phyloP scores from a whole-genome alignment of 805 yeast species.

The Saccharomycopsis olivae region DNA sequence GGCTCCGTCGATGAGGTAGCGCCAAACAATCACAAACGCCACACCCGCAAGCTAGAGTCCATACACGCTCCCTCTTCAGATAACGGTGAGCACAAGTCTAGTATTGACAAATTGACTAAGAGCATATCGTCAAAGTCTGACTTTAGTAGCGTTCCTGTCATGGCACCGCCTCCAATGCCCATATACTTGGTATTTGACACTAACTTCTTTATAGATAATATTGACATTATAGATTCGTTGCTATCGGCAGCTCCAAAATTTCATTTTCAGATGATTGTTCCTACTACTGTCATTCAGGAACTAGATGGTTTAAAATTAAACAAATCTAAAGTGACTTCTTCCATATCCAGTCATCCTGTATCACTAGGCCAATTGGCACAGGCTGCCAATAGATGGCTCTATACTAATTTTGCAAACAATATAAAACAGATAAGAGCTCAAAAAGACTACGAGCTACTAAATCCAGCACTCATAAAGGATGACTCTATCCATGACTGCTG shows the following conservation, averaged over 20 bases:
- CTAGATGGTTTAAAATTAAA: constrained; percentile 72
- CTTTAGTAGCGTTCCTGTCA: too few relatives aligned
- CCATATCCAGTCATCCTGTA: constrained; percentile 6
- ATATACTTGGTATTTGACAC: constrained; percentile 60
- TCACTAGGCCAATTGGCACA: constrained; percentile 55
- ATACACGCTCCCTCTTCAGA: too few relatives aligned
- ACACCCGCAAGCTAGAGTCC: too few relatives aligned
- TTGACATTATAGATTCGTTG: constrained; percentile 46
- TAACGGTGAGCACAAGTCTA: too few relatives aligned
- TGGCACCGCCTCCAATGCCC: too few relatives aligned
- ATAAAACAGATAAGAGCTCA: constrained; percentile 55
- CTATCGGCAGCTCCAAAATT: constrained; percentile 29
- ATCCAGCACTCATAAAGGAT: constrained; percentile 43
- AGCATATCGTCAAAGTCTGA: too few relatives aligned
- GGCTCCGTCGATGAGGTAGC: too few relatives aligned
- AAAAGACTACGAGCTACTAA: constrained; percentile 41
- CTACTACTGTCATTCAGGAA: constrained; percentile 60
- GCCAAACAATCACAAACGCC: too few relatives aligned
- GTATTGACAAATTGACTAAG: too few relatives aligned
- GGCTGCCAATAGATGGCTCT: constrained; percentile 73
- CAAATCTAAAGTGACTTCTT: too few relatives aligned
- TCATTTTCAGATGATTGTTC: constrained; percentile 50
- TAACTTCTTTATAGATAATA: constrained; percentile 66
- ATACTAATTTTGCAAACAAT: constrained; percentile 40
- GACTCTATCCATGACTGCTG: constrained; percentile 85